Evolutionary conservation across 148 eudicot genomes (phyloP).

Genomic region (Oxyria digyna): DNA sequence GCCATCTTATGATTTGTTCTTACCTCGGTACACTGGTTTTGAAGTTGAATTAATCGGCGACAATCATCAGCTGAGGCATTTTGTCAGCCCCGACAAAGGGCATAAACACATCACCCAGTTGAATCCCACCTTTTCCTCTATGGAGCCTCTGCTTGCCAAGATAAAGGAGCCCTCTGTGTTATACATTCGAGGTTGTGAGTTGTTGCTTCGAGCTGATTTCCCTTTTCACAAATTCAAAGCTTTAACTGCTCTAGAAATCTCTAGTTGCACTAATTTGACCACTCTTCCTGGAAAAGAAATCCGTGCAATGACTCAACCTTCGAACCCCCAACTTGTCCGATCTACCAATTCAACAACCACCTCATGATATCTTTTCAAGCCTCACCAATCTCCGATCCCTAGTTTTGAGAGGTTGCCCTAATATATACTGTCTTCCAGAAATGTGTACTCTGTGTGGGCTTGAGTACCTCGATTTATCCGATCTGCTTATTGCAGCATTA

Average conservation of each 20-base stretch:
- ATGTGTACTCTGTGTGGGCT: background rate
- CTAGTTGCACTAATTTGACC: background rate
- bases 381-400: background rate
- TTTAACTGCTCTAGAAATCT: background rate
- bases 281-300: background rate
- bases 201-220: background rate
- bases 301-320: background rate
- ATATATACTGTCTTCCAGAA: background rate
- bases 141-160: background rate
- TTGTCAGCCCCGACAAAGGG: background rate
- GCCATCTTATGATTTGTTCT: no score
- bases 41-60: background rate
- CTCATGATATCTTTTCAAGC: background rate
- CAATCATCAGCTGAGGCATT: background rate
- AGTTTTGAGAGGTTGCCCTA: background rate
- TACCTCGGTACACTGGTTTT: no score
- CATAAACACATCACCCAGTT: background rate
- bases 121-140: background rate
- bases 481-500: background rate
- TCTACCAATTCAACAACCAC: background rate
- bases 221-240: background rate
- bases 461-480: background rate
- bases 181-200: background rate
- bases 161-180: background rate
- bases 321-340: background rate